Base-by-base conservation (phyloP, 1,284 basidiomycete species). In the Wolfiporia cocos region DNA sequence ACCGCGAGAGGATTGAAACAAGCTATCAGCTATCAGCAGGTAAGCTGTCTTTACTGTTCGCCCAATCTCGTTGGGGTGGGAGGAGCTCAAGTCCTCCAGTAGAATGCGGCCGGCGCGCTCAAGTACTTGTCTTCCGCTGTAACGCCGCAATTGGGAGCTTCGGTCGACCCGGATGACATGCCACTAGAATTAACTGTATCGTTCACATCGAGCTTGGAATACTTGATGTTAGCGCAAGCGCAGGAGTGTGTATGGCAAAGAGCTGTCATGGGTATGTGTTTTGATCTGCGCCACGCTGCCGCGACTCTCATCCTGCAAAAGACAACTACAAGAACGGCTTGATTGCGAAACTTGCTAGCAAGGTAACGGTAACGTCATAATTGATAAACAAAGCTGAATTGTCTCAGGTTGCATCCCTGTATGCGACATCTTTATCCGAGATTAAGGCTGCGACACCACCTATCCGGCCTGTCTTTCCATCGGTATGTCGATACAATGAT, bases 211-310 rank as follows among this genome's bases (percentile, higher is more conserved):
- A 72, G 80, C 18, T 58, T 98, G 18, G 77, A 88, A 53, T 76
- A 70, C 49, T 73, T 97, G 42, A 88, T 92, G 78, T 73, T 97
- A 1, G 92, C 92, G 0, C 92, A 98, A 65, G 94, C 93, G 0
- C 94, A 98, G 57, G 95, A 99, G 67, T 96, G 92, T 57, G 90
- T 85, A 41, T 98, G 95, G 94, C 93, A 96, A 59, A 81, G 87
- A 52, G 94, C 92, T 5, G 85, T 88, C 49, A 66, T 91, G 48
- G 87, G 92, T 90, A 57, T 57, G 62, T 56, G 29, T 19, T 15
- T 19, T 17, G 34, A 33, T 40, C 7, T 19, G 34, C 35, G 24
- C 24, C 18, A n/a, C n/a, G n/a, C n/a, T n/a, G n/a, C n/a, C 38
- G 38, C 37, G 32, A 30, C 39, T 10, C 24, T 14, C 34, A 29